Evolutionary conservation across 805 yeast genomes (phyloP).

Genomic region (Yarrowia divulgata): DNA sequence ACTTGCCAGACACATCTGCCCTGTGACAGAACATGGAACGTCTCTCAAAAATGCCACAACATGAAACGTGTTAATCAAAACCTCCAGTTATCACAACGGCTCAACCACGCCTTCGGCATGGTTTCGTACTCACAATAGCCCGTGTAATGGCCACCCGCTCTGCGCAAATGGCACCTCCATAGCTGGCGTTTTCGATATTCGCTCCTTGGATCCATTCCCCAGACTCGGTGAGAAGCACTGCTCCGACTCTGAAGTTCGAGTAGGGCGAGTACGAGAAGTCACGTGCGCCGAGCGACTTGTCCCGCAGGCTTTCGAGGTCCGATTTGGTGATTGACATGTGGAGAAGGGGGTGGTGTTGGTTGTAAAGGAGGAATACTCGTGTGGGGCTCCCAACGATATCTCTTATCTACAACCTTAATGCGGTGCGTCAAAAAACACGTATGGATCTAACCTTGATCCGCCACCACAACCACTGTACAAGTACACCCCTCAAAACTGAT

Average conservation of each 20-base stretch:
- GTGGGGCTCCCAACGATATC: slow-evolving; percentile 5
- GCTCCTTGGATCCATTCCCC: slow-evolving; percentile 72
- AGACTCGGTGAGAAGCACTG: slow-evolving; percentile 63
- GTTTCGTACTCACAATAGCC: slow-evolving; percentile 55
- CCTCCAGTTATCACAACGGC: too few species aligned
- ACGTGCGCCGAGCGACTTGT: slow-evolving; percentile 34
- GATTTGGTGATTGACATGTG: slow-evolving; percentile 11
- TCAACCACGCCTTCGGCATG: too few species aligned
- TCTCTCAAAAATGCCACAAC: too few species aligned
- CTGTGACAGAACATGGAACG: too few species aligned
- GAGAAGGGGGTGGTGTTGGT: neutral
- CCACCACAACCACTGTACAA: too few species aligned
- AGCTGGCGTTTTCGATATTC: slow-evolving; percentile 92
- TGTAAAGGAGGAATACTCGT: neutral
- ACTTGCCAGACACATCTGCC: too few species aligned
- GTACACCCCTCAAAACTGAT: too few species aligned
- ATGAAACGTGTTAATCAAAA: too few species aligned
- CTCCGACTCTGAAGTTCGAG: slow-evolving; percentile 85
- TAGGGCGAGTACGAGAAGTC: slow-evolving; percentile 67
- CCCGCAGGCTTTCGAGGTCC: slow-evolving; percentile 25
- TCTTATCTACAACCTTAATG: slow-evolving; percentile 14
- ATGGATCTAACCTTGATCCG: neutral
- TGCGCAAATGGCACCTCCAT: slow-evolving; percentile 79
- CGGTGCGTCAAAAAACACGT: slow-evolving; percentile 10
- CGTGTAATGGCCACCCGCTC: slow-evolving; percentile 70